Base-by-base conservation (phyloP, 495 filamentous ascomycete species). In the Hypoxylon perforatum region DNA sequence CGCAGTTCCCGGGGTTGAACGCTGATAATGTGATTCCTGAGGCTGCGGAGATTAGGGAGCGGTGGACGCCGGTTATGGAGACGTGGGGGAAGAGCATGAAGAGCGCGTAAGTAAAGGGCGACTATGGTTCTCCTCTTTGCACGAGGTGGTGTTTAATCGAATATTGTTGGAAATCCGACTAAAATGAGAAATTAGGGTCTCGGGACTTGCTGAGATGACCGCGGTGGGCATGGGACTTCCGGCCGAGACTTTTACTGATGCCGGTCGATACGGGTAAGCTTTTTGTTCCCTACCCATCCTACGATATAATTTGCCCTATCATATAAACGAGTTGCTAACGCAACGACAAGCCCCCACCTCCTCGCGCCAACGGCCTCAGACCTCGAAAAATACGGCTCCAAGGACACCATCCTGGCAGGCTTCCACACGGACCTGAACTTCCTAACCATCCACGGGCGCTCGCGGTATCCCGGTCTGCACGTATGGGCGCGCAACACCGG, bases 371-470 rank as follows among this genome's bases (percentile, higher is more conserved):
- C 82, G 8, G 82, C 82, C 3, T 82, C 80, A 0, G 80, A 84
- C 67, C 77, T 84, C n/a, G 4, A 48, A 7, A 81, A 77, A 44
- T 83, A 81, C 72, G 77, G 78, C 33, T n/a, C 64, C 9, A 76
- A 77, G 47, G 76, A 82, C 73, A 84, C 81, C 36, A 84, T 84
- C 73, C 74, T 84, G 8, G 82, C 82, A 8, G 82, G 82, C 22
- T 84, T 84, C 73, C 82, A 84, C 69, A 82, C 81, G 10, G 82
- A 84, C 63, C 79, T 84, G 30, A 84, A 84, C 73, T 84, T 84
- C 77, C 74, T 84, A 14, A 84, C 82, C 63, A 84, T 84, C 73
- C 82, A 84, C 76, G 82, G 82, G 36, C 82, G 82, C 63, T 83
- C 80, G 36, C 80, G 82, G 38, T 84, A 84, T 51, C 81, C 82